Evolutionary conservation across 345 rosid species (phyloP).

Genomic region (Limnanthes douglasii): DNA sequence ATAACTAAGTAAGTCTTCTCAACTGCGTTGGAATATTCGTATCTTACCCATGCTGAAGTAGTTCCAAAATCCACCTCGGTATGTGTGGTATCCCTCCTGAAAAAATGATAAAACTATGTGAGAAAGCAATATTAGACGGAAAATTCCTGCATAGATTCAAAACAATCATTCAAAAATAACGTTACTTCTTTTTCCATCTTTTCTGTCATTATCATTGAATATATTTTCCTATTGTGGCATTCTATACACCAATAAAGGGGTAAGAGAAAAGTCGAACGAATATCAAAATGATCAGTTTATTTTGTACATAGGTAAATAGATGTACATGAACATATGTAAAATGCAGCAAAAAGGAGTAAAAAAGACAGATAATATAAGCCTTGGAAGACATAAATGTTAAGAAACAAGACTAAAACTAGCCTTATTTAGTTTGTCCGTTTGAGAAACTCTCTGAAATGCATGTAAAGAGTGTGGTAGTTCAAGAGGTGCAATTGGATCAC

Average conservation of each 20-base stretch:
- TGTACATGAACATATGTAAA: no score
- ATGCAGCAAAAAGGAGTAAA: neutral
- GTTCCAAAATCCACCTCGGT: slow-evolving; percentile 82
- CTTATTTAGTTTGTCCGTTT: slow-evolving; percentile 22
- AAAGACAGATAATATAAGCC: neutral
- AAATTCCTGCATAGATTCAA: slow-evolving; percentile 2
- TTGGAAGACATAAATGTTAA: neutral
- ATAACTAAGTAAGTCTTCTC: no score
- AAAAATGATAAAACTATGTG: no score
- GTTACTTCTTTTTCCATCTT: no score
- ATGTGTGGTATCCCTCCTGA: slow-evolving; percentile 55
- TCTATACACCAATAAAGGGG: no score
- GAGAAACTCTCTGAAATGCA: slow-evolving; percentile 48
- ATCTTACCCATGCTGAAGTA: slow-evolving; percentile 71
- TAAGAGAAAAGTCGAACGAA: no score
- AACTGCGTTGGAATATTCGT: no score
- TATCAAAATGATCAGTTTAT: no score
- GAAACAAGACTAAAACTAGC: slow-evolving; percentile 13
- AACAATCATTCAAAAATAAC: no score
- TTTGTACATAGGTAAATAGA: no score
- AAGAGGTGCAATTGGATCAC: slow-evolving; percentile 55
- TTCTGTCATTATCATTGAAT: no score
- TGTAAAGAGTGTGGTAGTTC: slow-evolving; percentile 70
- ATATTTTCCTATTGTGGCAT: no score
- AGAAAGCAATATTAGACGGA: slow-evolving; percentile 5